These are phyloP conservation scores for Ambrosia hybrid DNA, from an alignment of 140 eudicot genomes.

Conservation along the genomic window DNA sequence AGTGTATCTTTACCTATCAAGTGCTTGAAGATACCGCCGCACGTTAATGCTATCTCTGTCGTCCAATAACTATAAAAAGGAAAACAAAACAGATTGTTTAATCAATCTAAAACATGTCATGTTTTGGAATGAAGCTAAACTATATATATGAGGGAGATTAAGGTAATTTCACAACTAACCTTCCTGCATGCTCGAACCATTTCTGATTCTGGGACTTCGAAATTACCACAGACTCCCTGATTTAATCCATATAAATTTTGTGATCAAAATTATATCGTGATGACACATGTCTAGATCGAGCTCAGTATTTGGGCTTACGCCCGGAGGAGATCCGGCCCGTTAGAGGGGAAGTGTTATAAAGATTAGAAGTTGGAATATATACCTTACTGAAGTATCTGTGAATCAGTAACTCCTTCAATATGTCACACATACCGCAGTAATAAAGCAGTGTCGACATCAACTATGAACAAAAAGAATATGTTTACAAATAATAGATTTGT, in stretches of 20 bases:
- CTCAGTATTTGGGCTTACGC: constrained; percentile 18
- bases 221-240: constrained; percentile 74
- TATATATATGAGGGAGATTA: not conserved
- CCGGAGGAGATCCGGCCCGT: no score
- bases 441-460: constrained; percentile 71
- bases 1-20: constrained; percentile 47
- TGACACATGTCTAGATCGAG: not conserved
- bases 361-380: not conserved
- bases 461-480: constrained; percentile 35
- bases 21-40: constrained; percentile 78
- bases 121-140: not conserved
- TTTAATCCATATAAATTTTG: constrained; percentile 1
- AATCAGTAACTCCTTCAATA: constrained; percentile 72
- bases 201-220: constrained; percentile 68
- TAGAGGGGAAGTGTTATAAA: no score
- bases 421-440: constrained; percentile 62
- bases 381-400: constrained; percentile 88
- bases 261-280: constrained; percentile 5
- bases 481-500: no score
- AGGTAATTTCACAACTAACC: constrained; percentile 42
- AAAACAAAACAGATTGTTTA: constrained; percentile 1
- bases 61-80: constrained; percentile 18
- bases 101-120: not conserved
- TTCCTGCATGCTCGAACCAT: constrained; percentile 85
- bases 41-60: constrained; percentile 66